Evolutionary conservation across 345 rosid species (phyloP), one percentile per base, ranked within the genome.

Genomic region (Leavenworthia alabamica): DNA sequence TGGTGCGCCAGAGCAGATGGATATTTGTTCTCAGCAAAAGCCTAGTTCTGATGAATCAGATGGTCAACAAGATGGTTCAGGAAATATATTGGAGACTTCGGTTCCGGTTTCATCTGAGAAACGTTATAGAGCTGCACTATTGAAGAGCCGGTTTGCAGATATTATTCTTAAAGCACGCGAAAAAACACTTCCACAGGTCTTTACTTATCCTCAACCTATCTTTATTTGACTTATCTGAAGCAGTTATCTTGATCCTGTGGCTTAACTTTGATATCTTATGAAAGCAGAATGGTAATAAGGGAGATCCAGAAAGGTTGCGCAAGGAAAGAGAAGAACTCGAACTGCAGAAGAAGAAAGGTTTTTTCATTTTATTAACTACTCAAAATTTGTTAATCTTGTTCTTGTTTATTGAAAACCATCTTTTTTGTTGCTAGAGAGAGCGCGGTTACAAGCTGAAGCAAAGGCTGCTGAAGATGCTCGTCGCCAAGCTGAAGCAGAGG

Each of bases 401-500:
- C 41, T 20, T 53, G n/a, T 8, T 13, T 23, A 26, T 51, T 41
- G 16, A 42, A 37, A 52, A 50, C 22, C 32, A 24, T 64, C 11
- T 31, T 28, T 51, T 36, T 17, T 28, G 32, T 14, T 20, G 44
- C 13, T 83, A 93, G 99, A 89, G 74, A 86, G 79, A 67, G 98
- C 97, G 3, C 90, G 98, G 52, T 57, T 92, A 57, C 90, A 83
- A 60, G 98, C 99, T 33, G 99, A 89, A 71, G 97, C 94, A 28
- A 80, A 75, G 77, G 96, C 97, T 40, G 99, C 94, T 32, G 97
- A 85, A 83, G 89, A 81, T 62, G 91, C 97, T 60, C 80, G 73
- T 58, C 89, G 83, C 67, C 86, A 46, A 77, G 97, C 87, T 47
- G 97, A 80, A 71, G 99, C 86, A 52, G 94, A 81, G 75, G 98